These are phyloP conservation scores for Vigna reflexopilosa DNA, from an alignment of 306 rosid species.

Conservation along the genomic window DNA sequence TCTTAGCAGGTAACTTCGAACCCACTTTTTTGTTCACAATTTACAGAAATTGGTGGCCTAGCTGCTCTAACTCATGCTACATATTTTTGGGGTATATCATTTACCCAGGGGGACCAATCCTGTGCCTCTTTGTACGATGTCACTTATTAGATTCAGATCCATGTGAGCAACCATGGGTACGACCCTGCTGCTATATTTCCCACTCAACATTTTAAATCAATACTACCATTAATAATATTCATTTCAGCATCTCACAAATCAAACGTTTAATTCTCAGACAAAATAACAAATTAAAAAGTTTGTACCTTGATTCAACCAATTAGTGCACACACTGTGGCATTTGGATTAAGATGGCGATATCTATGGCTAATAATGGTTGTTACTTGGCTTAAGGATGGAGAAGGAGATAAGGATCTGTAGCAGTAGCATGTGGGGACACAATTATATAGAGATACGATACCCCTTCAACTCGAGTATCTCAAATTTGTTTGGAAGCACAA, in stretches of 20 bases:
- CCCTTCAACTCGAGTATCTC: constrained; percentile 7
- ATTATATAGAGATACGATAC: background rate
- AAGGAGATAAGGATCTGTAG: background rate
- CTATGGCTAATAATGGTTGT: background rate
- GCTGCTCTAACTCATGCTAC: constrained; percentile 52
- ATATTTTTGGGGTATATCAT: constrained; percentile 47
- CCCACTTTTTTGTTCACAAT: constrained; percentile 41
- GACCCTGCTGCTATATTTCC: constrained; percentile 33
- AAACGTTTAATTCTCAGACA: background rate
- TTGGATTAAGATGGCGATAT: background rate
- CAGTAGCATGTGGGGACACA: constrained; percentile 17
- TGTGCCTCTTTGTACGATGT: constrained; percentile 46
- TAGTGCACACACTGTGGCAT: too few species aligned
- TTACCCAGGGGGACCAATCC: constrained; percentile 61
- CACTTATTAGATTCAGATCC: constrained; percentile 44
- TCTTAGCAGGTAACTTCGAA: constrained; percentile 38
- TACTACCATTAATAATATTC: constrained; percentile 11
- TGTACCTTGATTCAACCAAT: background rate
- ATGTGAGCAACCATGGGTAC: constrained; percentile 50
- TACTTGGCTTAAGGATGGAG: background rate
- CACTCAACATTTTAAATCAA: constrained; percentile 29
- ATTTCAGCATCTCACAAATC: constrained; percentile 5
- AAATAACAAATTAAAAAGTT: background rate
- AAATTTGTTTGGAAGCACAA: constrained; percentile 12
- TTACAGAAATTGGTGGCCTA: constrained; percentile 40